phyloP scores from a whole-genome alignment of 257 asterid genomes.

The Leonotis leonurus region DNA sequence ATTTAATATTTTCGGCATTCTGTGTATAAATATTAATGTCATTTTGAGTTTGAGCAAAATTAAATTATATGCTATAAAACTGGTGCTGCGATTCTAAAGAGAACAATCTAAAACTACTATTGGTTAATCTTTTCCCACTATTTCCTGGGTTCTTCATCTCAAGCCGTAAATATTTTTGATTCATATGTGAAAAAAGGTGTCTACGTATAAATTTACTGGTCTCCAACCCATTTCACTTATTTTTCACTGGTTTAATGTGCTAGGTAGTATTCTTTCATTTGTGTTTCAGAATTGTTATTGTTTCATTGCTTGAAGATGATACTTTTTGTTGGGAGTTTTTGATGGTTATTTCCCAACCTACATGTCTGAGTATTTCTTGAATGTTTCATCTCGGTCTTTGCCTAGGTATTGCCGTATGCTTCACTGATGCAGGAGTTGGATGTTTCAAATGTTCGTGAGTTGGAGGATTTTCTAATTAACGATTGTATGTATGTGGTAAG shows the following conservation, averaged over 20 bases:
- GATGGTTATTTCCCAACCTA: neutral
- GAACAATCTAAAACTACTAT: neutral
- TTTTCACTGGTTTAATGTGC: neutral
- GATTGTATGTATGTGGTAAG: slow-evolving; percentile 96
- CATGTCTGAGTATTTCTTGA: neutral
- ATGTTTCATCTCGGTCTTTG: slow-evolving; percentile 1
- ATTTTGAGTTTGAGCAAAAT: neutral
- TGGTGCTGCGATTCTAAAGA: slow-evolving; percentile 2
- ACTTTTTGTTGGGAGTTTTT: neutral
- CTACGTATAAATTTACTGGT: neutral
- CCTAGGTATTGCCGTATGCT: slow-evolving; percentile 71
- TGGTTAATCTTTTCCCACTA: neutral
- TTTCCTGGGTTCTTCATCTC: neutral
- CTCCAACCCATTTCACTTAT: neutral
- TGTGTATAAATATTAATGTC: neutral
- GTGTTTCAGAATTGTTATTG: neutral
- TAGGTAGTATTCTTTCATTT: neutral
- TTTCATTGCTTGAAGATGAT: slow-evolving; percentile 1
- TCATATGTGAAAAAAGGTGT: neutral
- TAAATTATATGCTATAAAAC: neutral
- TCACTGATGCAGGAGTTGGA: slow-evolving; percentile 78
- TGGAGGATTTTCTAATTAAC: slow-evolving; percentile 87
- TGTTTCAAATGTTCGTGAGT: slow-evolving; percentile 79
- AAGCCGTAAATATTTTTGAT: neutral
- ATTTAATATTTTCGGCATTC: neutral